Evolutionary conservation across 257 asterid species (phyloP), one percentile per base, ranked within the genome.

Genomic region (Anisodus acutangulus): DNA sequence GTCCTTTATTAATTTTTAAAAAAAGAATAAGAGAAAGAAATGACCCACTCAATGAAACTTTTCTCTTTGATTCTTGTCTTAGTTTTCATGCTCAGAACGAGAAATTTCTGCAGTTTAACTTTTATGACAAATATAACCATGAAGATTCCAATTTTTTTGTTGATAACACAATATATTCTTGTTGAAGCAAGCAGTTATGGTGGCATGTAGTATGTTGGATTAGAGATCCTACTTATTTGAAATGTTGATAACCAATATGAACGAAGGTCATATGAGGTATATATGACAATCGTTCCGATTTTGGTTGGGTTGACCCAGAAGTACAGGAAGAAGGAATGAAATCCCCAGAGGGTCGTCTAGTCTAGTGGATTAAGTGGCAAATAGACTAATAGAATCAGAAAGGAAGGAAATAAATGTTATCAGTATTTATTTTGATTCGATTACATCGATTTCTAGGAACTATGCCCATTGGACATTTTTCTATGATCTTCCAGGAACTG

Each of bases 401-500:
- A 41, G 55, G 13, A 17, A 41, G 39, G 74, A 17, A n/a, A 11
- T 2, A 37, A 9, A 6, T 17, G 57, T 31, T 26, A 76, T 22
- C 35, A 31, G 35, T 31, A 31, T 76, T 51, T 76, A 76, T 12
- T 76, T 51, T 76, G 45, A 26, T 49, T 76, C 26, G 54, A 69
- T 41, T 76, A 51, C 64, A 51, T 76, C 7, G 26, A 51, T 13
- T 76, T 3, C 47, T 76, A 26, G 11, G 47, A 26, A 76, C 59
- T 76, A 51, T 13, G 22, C 47, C 81, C 63, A 12, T 8, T 12
- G 47, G 63, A 4, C 63, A 26, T 76, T 7, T 22, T 51, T 76
- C 47, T 51, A 51, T 26, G 26, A 76, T 51, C 63, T 76, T 76
- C 47, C 81, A 26, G 12, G 15, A 76, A 51, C 45, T 76, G 81